Evolutionary conservation across 176 grass and related monocot species (phyloP).

Genomic region (Thinopyrum elongatum): DNA sequence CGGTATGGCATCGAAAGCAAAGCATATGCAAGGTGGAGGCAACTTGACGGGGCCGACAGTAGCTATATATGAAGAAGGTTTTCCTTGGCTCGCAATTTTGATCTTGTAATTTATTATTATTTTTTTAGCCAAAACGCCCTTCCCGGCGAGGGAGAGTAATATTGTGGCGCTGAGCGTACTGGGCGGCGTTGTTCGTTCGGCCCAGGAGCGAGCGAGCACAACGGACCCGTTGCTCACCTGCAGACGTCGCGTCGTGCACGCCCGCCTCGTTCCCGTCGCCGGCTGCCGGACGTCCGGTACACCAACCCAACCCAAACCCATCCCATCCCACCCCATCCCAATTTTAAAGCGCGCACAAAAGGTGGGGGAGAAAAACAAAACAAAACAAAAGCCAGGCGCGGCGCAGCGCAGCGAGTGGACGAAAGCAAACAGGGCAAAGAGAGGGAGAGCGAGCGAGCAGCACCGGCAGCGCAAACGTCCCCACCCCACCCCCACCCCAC

Average conservation of each 20-base stretch:
- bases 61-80: too few relatives aligned
- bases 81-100: too few relatives aligned
- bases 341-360: slow-evolving; percentile 37
- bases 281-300: slow-evolving; percentile 28
- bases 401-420: background rate
- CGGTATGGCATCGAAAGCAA: too few relatives aligned
- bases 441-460: background rate
- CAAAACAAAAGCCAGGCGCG: background rate
- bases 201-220: background rate
- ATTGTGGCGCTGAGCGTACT: too few relatives aligned
- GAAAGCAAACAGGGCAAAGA: background rate
- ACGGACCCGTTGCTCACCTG: background rate
- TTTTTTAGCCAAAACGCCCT: too few relatives aligned
- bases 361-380: background rate
- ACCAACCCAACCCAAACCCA: slow-evolving; percentile 29
- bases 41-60: too few relatives aligned
- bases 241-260: background rate
- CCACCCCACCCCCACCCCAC: too few relatives aligned
- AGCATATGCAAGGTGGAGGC: too few relatives aligned
- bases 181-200: too few relatives aligned
- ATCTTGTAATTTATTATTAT: too few relatives aligned
- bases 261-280: slow-evolving; percentile 6
- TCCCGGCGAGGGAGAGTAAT: too few relatives aligned
- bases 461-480: background rate
- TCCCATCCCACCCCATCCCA: background rate